Evolutionary conservation across 495 filamentous ascomycete genomes (phyloP).

Genomic region (Hyaloscypha variabilis): DNA sequence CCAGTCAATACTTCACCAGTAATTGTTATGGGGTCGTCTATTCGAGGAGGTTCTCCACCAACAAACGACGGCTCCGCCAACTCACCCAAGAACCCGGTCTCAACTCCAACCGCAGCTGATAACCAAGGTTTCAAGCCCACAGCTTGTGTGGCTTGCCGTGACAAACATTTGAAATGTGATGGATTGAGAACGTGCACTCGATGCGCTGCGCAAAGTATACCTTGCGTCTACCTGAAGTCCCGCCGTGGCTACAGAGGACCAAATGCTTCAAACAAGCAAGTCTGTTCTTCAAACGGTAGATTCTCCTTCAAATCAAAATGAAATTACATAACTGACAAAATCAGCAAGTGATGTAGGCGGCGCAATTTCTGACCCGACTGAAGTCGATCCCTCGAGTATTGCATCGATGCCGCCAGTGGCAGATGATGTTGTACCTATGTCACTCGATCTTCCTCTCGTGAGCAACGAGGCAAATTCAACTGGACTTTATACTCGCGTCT

Average conservation of each 20-base stretch:
- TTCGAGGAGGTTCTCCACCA: too few species aligned
- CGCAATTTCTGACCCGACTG: background rate
- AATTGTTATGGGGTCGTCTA: too few species aligned
- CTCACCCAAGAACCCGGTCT: too few species aligned
- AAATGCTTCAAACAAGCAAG: background rate
- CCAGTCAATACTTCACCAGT: too few species aligned
- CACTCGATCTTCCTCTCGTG: background rate
- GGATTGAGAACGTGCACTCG: conserved; percentile 20
- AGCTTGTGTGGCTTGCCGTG: conserved; percentile 21
- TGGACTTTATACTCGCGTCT: conserved; percentile 7
- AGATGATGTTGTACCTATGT: background rate
- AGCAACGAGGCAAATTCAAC: background rate
- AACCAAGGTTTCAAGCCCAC: too few species aligned
- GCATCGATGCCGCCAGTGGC: background rate
- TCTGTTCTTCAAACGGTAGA: conserved; percentile 6
- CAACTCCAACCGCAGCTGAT: too few species aligned
- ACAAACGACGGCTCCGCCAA: too few species aligned
- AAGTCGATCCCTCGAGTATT: background rate
- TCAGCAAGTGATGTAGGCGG: background rate
- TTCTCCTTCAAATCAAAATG: background rate
- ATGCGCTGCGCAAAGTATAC: conserved; percentile 18
- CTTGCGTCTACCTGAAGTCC: conserved; percentile 20
- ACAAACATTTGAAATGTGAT: conserved; percentile 28
- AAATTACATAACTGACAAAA: background rate
- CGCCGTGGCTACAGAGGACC: conserved; percentile 25